Conservation (phyloP, 352 stramenopile genomes). For the Phytophthora chlamydospora region DNA sequence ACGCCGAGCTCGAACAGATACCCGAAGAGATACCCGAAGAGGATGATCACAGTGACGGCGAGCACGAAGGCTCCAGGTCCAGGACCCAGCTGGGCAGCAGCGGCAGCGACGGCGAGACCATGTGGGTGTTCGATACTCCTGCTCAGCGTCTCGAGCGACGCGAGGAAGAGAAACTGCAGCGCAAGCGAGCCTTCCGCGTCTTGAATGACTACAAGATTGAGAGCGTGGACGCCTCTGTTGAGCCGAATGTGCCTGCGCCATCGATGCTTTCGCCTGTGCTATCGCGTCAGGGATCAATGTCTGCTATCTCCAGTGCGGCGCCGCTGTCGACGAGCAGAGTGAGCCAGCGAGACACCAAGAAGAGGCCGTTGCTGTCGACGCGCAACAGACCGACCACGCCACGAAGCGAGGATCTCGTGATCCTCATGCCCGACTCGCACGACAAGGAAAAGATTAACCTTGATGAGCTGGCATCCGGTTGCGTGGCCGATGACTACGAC, state of each 20-base stretch:
- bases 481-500: slow-evolving; percentile 32
- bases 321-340: slow-evolving; percentile 19
- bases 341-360: slow-evolving; percentile 35
- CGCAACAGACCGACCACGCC: slow-evolving; percentile 28
- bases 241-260: slow-evolving; percentile 10
- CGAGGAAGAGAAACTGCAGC: slow-evolving; percentile 57
- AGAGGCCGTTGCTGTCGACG: slow-evolving; percentile 34
- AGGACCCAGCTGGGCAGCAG: slow-evolving; percentile 18
- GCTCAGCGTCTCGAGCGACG: slow-evolving; percentile 56
- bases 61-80: slow-evolving; percentile 18
- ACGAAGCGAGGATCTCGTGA: slow-evolving; percentile 44
- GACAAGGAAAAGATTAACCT: slow-evolving; percentile 28
- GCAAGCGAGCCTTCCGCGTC: slow-evolving; percentile 60
- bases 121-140: slow-evolving; percentile 60
- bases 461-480: slow-evolving; percentile 21
- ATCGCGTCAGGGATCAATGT: slow-evolving; percentile 32
- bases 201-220: slow-evolving; percentile 60
- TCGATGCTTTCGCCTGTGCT: slow-evolving; percentile 29
- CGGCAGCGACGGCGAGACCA: slow-evolving; percentile 48
- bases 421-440: slow-evolving; percentile 28
- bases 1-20: slow-evolving; percentile 28
- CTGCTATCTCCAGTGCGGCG: slow-evolving; percentile 23
- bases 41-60: slow-evolving; percentile 15
- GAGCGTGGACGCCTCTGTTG: slow-evolving; percentile 25
- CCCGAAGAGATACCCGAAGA: slow-evolving; percentile 41